These are phyloP conservation scores for Penicillium antarcticum DNA, from an alignment of 495 filamentous ascomycete genomes.

Conservation along the genomic window DNA sequence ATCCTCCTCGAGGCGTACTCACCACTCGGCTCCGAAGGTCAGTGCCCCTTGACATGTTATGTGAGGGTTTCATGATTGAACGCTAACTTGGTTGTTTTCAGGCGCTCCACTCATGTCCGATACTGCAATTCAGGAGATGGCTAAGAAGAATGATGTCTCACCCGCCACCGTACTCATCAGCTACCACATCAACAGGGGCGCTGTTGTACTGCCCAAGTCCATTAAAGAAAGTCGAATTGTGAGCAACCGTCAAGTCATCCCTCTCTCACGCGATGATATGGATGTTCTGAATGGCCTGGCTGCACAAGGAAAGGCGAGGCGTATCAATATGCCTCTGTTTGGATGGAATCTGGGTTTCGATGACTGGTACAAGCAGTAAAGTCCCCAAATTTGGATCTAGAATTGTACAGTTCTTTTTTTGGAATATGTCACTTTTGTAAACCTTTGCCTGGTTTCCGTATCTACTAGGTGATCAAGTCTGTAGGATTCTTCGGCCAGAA, in stretches of 20 bases:
- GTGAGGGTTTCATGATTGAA: neutral
- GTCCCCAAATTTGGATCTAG: neutral
- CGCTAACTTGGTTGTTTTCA: conserved; percentile 4
- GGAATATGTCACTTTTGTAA: neutral
- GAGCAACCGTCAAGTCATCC: conserved; percentile 25
- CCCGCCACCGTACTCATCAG: conserved; percentile 15
- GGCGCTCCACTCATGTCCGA: conserved; percentile 18
- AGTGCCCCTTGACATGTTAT: neutral
- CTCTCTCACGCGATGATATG: conserved; percentile 29
- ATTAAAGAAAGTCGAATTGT: conserved; percentile 25
- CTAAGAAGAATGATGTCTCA: conserved; percentile 17
- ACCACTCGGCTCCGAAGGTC: conserved; percentile 16
- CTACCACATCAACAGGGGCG: conserved; percentile 30
- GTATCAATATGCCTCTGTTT: conserved; percentile 25
- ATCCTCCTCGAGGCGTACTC: conserved; percentile 20
- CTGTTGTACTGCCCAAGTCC: conserved; percentile 34
- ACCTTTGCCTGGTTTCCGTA: neutral
- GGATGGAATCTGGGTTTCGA: conserved; percentile 19
- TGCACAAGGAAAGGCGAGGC: conserved; percentile 19
- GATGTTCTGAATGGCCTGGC: conserved; percentile 20
- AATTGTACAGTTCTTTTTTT: neutral
- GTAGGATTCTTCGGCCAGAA: neutral
- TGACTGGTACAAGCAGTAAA: conserved; percentile 17
- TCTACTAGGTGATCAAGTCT: neutral
- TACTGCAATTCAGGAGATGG: conserved; percentile 15